phyloP scores from a whole-genome alignment of 1,284 basidiomycete species.

The Caloboletus firmus region DNA sequence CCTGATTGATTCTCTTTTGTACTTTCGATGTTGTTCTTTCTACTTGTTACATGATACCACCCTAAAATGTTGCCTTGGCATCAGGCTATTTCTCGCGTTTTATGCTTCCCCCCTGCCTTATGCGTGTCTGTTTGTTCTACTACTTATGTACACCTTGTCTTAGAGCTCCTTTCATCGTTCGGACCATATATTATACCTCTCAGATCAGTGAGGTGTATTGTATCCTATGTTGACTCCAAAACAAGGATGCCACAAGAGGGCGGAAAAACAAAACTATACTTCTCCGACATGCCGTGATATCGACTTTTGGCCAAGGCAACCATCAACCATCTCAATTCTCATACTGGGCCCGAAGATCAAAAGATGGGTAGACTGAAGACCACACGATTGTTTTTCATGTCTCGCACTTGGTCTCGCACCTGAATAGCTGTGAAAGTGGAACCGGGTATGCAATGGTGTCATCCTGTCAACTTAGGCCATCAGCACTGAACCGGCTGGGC shows the following conservation, averaged over 20 bases:
- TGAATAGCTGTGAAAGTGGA: too few relatives aligned
- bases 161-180: neutral
- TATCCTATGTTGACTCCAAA: neutral
- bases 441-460: slow-evolving; percentile 8
- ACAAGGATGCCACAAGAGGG: neutral
- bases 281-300: neutral
- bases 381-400: neutral
- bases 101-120: neutral
- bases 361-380: neutral
- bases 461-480: neutral
- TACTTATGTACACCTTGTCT: neutral
- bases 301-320: neutral
- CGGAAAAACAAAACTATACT: neutral
- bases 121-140: neutral
- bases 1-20: neutral
- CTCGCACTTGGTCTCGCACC: slow-evolving; percentile 14
- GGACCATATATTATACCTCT: neutral
- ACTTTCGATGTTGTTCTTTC: neutral
- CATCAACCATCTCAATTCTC: slow-evolving; percentile 24
- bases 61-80: neutral
- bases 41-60: neutral
- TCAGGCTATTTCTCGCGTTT: neutral
- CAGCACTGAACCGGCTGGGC: too few relatives aligned
- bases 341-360: slow-evolving; percentile 21
- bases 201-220: too few relatives aligned